Base-by-base conservation (phyloP, 352 stramenopile species). In the Phytophthora melonis region DNA sequence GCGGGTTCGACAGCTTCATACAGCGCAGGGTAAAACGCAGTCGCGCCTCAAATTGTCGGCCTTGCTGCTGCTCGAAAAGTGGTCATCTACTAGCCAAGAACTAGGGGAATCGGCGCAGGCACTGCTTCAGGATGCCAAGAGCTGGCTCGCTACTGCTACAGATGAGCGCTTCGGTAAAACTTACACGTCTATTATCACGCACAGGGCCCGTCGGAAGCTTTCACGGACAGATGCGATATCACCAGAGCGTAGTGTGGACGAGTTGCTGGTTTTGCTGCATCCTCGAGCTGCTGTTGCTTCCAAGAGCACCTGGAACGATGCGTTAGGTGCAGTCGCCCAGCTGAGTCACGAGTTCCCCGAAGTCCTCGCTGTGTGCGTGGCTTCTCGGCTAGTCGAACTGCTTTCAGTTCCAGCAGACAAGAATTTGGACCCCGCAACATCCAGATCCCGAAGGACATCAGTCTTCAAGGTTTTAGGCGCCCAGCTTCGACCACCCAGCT, bases 1-100 rank as follows among this genome's bases (percentile, higher is more conserved):
- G 23, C 41, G 63, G 3, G 10, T 72, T 9, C 10, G 16, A 19
- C 59, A n/a, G 30, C 25, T 14, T 1, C 18, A 49, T 18, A 27
- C 30, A 39, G 32, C 41, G 14, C n/a, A 55, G 30, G 6, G 27
- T 25, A 41, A 53, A 41, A 34, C n/a, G 25, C 47, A 54, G 10
- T 60, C 67, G 52, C 78, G 78, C 14, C 49, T 82, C 3, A 80
- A 73, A 19, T 62, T 86, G n/a, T 86, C 79, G 23, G 67, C 69
- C 13, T 30, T 86, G 21, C 53, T 75, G 11, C 36, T 83, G 9
- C 70, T 82, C 41, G 61, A 77, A 50, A 83, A 77, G 57, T 77
- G 68, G 34, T 72, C 74, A 18, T 32, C 54, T 6, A 23, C 18
- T 25, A 7, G 27, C 11, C 53, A 70, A 25, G 55, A 74, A 27